Evolutionary conservation across 2,329 filamentous ascomycete species (phyloP).

Genomic region (Colletotrichum liriopes): DNA sequence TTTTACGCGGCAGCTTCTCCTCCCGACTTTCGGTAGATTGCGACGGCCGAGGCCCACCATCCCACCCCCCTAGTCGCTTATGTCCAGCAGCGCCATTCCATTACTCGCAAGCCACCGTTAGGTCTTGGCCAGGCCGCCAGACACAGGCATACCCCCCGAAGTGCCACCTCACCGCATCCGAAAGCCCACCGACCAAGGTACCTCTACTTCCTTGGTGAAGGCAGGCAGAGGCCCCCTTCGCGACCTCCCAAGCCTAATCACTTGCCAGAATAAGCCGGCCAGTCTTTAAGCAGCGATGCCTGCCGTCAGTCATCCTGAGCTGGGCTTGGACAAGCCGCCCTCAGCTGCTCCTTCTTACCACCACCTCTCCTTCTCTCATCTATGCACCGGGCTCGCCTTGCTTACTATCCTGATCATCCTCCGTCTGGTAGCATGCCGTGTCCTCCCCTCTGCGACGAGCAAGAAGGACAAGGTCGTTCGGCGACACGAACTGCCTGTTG

Average conservation of each 20-base stretch:
- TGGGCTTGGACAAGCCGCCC: slow-evolving; percentile 48
- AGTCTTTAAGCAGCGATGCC: slow-evolving; percentile 55
- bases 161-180: slow-evolving; percentile 36
- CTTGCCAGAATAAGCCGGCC: slow-evolving; percentile 51
- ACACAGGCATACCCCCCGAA: slow-evolving; percentile 44
- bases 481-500: neutral
- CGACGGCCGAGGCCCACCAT: slow-evolving; percentile 40
- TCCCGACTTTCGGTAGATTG: slow-evolving; percentile 40
- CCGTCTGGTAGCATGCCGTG: slow-evolving; percentile 34
- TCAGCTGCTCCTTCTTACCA: slow-evolving; percentile 27
- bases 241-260: slow-evolving; percentile 46
- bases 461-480: slow-evolving; percentile 8
- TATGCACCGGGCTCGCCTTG: slow-evolving; percentile 50
- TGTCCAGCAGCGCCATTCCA: slow-evolving; percentile 42
- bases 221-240: slow-evolving; percentile 28
- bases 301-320: slow-evolving; percentile 50
- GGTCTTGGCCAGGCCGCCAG: slow-evolving; percentile 35
- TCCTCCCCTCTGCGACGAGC: slow-evolving; percentile 5
- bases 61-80: slow-evolving; percentile 41
- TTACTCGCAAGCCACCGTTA: slow-evolving; percentile 44
- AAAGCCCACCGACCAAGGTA: slow-evolving; percentile 33
- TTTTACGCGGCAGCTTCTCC: slow-evolving; percentile 29
- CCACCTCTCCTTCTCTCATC: slow-evolving; percentile 43
- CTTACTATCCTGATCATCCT: slow-evolving; percentile 55
- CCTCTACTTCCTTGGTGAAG: slow-evolving; percentile 36